Conservation (phyloP, 1,284 basidiomycete species). For the Moesziomyces globuligerus region DNA sequence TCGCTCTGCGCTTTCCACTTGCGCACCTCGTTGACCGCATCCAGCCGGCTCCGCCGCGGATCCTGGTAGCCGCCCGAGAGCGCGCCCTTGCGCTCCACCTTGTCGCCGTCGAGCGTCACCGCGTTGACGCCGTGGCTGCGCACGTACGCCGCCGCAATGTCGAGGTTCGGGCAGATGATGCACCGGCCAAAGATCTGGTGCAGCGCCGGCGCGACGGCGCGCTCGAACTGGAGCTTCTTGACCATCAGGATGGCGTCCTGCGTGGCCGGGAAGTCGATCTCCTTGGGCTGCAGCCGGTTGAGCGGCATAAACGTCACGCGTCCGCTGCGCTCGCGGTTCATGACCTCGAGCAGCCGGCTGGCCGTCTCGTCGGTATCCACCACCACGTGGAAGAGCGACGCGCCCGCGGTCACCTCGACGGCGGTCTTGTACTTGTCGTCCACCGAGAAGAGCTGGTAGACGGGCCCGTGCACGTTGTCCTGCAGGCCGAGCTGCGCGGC, state of each 20-base stretch:
- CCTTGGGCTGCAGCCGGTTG: constrained; percentile 88
- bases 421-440: constrained; percentile 93
- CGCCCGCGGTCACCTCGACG: constrained; percentile 92
- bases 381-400: constrained; percentile 95
- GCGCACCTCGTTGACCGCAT: constrained; percentile 82
- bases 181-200: constrained; percentile 99
- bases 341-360: constrained; percentile 83
- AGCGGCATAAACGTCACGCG: constrained; percentile 98
- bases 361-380: constrained; percentile 96
- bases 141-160: constrained; percentile 91
- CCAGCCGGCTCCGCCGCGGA: constrained; percentile 85
- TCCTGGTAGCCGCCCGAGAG: constrained; percentile 97
- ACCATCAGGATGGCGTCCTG: constrained; percentile 81
- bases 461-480: constrained; percentile 82
- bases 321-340: constrained; percentile 90
- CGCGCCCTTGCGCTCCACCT: constrained; percentile 94
- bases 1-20: constrained; percentile 81
- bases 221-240: constrained; percentile 83
- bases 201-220: constrained; percentile 81
- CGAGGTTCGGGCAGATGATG: constrained; percentile 90
- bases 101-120: constrained; percentile 97
- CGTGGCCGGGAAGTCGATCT: constrained; percentile 74
- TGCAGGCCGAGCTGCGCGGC: constrained; percentile 77
- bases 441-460: constrained; percentile 93
- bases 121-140: constrained; percentile 94